Base-by-base conservation (phyloP, 176 grass and related monocot genomes). In the Rhynchospora tenuis region DNA sequence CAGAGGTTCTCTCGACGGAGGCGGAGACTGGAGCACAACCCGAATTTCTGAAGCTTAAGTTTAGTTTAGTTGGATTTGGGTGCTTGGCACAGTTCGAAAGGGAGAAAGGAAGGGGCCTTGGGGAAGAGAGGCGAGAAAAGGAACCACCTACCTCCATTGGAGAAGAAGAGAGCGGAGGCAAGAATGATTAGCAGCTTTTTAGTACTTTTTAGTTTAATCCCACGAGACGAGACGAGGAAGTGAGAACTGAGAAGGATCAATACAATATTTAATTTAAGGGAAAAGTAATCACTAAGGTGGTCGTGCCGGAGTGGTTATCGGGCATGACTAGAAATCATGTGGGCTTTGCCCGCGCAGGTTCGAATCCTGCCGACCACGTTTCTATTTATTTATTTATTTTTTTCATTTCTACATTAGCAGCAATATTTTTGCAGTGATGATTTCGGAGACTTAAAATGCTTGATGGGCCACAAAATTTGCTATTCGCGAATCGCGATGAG, bases 261-360 rank as follows among this genome's bases (percentile, higher is more conserved):
- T n/a, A n/a, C n/a, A n/a, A n/a, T n/a, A n/a, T n/a, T n/a, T n/a
- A n/a, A n/a, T n/a, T n/a, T n/a, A n/a, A n/a, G n/a, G n/a, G n/a
- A n/a, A n/a, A n/a, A n/a, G n/a, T n/a, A n/a, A n/a, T n/a, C n/a
- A 38, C 5, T 4, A 38, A 38, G 1, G 94, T 97, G 92, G 94
- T 94, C 87, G 95, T 95, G 95, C 91, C 89, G 91, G 95, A 98
- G 95, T 98, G 92, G 95, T 93, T 95, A 98, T 95, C 92, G 95
- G 95, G 95, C 93, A 98, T 95, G 93, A 98, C 96, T 95, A 95
- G 96, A 98, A 98, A 98, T 98, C 96, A 95, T 98, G 93, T 95
- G 96, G 89, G 93, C 96, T 98, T 9, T 90, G 96, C 93, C 90
- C 93, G 96, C 92, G 91, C 89, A 98, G 91, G 92, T 98, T 98